Percentiles rank a stretch among this genome's conserved stretches.
Conservation (phyloP, 148 eudicot genomes). For the Limonium bicolor region DNA sequence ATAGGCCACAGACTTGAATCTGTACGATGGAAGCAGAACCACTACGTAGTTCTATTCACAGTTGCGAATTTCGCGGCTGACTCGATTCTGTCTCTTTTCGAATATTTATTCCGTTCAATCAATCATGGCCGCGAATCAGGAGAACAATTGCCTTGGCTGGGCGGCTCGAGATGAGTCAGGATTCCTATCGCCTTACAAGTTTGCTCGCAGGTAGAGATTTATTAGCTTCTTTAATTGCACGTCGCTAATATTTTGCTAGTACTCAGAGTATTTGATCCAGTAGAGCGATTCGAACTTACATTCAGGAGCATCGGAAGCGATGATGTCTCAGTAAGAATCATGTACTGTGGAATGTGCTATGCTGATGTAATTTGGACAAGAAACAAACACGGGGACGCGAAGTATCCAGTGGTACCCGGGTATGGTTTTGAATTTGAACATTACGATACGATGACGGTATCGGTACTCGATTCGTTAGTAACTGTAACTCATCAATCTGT, state of each 20-base stretch:
- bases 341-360: slow-evolving; percentile 84
- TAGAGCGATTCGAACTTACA: no score
- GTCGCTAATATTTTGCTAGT: no score
- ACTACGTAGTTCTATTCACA: no score
- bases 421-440: slow-evolving; percentile 10
- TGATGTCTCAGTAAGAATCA: slow-evolving; percentile 56
- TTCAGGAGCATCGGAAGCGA: slow-evolving; percentile 51
- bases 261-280: no score
- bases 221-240: no score
- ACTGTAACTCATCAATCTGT: background rate
- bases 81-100: no score
- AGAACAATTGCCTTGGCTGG: slow-evolving; percentile 66
- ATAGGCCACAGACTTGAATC: no score
- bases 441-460: background rate
- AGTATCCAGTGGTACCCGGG: slow-evolving; percentile 89
- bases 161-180: slow-evolving; percentile 83
- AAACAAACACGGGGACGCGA: slow-evolving; percentile 31
- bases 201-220: slow-evolving; percentile 77
- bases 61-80: no score
- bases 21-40: no score
- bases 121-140: no score
- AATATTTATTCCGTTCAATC: no score
- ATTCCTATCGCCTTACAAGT: slow-evolving; percentile 57
- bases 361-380: slow-evolving; percentile 80
- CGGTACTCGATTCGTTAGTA: background rate